Conservation (phyloP, 352 stramenopile genomes). For the Phytopythium chamaehyphon region DNA sequence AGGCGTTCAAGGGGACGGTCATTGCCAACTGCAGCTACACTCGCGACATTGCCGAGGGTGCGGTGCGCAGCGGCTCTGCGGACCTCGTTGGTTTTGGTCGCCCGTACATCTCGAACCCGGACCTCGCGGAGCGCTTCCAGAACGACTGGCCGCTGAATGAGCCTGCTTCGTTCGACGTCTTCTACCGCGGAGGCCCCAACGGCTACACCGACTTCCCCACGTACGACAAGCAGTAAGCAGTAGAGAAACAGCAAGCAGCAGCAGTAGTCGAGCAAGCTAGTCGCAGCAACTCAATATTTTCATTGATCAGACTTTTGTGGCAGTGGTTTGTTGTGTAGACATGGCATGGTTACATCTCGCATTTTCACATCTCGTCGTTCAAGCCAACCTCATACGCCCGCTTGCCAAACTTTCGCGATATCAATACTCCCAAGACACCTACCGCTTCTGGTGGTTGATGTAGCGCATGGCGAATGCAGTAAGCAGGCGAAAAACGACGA, state of each 20-base stretch:
- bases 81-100: slow-evolving; percentile 33
- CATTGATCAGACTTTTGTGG: too few species aligned
- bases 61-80: slow-evolving; percentile 18
- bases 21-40: slow-evolving; percentile 35
- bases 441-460: slow-evolving; percentile 50
- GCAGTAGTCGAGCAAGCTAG: not conserved
- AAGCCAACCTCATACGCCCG: too few species aligned
- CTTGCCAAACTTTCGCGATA: too few species aligned
- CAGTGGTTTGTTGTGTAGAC: too few species aligned
- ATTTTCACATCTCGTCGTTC: too few species aligned
- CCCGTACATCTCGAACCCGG: slow-evolving; percentile 39
- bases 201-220: slow-evolving; percentile 28
- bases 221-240: slow-evolving; percentile 8
- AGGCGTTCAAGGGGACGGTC: slow-evolving; percentile 23
- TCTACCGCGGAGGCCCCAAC: slow-evolving; percentile 17
- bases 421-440: too few species aligned
- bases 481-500: slow-evolving; percentile 34
- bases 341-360: too few species aligned
- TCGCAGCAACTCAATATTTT: not conserved
- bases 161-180: slow-evolving; percentile 14
- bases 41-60: slow-evolving; percentile 23
- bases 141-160: slow-evolving; percentile 14
- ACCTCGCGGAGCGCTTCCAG: slow-evolving; percentile 30
- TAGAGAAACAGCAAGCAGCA: not conserved
- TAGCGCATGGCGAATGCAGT: slow-evolving; percentile 39